Base-by-base conservation (phyloP, 2,329 filamentous ascomycete genomes). In the Macrophomina tecta region DNA sequence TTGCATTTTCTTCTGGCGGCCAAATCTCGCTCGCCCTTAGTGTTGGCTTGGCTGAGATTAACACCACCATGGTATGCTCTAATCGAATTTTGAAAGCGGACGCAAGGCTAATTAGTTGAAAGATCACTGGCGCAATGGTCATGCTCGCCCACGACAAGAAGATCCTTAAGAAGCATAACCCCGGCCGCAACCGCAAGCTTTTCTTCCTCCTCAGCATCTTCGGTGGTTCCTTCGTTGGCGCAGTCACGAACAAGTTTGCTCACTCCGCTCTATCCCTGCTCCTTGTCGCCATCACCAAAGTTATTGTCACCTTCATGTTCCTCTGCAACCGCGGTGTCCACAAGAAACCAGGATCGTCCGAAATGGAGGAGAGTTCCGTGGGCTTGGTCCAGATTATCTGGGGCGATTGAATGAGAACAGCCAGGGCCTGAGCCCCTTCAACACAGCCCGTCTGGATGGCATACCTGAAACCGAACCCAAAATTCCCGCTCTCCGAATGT, bases 41-140 rank as follows among this genome's bases (percentile, higher is more conserved):
- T 30, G 68, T 72, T 28, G 65, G 67, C 2, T 70, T 74, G 70
- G 71, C 72, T 3, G 73, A 75, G 63, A 42, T 75, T 28, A 74
- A 75, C 64, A 75, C 73, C 6, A 75, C 73, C 18, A 75, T 74
- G 73, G 69, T 62, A 62, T n/a, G 30, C 1, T 49, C 9, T 11
- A 3, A 7, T 16, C 8, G 30, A 14, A 34, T 30, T 7, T 32
- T 3, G 12, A 14, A 12, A 5, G 14, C 40, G 3, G 4, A 4
- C 7, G 9, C 8, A 11, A 23, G 2, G 5, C 58, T 62, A 30
- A 62, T 28, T 30, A 5, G 7, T 14, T 12, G 11, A 9, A 4
- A 62, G 58, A 30, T 75, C 36, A 75, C 73, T 1, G 73, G 73
- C 9, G 72, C 73, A 14, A 40, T 74, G 16, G 71, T 75, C 18